Percentiles rank a stretch among this genome's conserved stretches.
Evolutionary conservation across 2,329 filamentous ascomycete genomes (phyloP).

Genomic region (Fusarium burgessii): DNA sequence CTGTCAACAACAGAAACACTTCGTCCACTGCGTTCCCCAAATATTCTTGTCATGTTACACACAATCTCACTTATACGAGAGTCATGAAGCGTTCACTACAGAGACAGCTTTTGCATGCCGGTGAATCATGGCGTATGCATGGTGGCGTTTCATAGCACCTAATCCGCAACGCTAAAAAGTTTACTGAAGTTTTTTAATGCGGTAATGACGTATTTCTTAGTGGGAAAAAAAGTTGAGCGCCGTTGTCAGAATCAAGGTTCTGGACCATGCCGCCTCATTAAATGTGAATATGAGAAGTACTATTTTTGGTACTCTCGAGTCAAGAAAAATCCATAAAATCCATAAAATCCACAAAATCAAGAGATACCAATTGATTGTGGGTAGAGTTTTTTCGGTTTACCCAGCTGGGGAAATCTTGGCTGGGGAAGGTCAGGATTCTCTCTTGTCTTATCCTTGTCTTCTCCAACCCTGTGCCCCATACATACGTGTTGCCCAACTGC

Average conservation of each 20-base stretch:
- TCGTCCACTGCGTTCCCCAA: not conserved
- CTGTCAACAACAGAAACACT: conserved; percentile 8
- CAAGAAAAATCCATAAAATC: not conserved
- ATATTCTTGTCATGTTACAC: conserved; percentile 19
- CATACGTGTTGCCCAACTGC: not conserved
- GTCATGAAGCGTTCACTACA: conserved; percentile 29
- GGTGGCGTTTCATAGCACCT: conserved; percentile 32
- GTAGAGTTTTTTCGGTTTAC: conserved; percentile 9
- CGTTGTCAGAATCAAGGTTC: conserved; percentile 34
- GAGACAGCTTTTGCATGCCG: conserved; percentile 35
- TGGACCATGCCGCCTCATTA: conserved; percentile 16
- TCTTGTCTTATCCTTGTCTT: conserved; percentile 20
- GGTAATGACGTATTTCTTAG: conserved; percentile 42
- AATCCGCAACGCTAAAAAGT: conserved; percentile 27
- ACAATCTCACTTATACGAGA: conserved; percentile 31
- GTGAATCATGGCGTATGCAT: conserved; percentile 29
- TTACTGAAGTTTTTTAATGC: conserved; percentile 15
- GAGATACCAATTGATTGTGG: conserved; percentile 1
- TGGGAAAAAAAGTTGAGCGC: not conserved
- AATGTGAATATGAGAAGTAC: conserved; percentile 8
- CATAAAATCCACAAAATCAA: not conserved
- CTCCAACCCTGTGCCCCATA: conserved; percentile 23
- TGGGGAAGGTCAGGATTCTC: conserved; percentile 17
- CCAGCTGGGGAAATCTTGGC: conserved; percentile 14
- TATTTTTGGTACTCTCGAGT: conserved; percentile 4